These are phyloP conservation scores for Didymella pinodella DNA, from an alignment of 2,329 filamentous ascomycete genomes.

Conservation along the genomic window DNA sequence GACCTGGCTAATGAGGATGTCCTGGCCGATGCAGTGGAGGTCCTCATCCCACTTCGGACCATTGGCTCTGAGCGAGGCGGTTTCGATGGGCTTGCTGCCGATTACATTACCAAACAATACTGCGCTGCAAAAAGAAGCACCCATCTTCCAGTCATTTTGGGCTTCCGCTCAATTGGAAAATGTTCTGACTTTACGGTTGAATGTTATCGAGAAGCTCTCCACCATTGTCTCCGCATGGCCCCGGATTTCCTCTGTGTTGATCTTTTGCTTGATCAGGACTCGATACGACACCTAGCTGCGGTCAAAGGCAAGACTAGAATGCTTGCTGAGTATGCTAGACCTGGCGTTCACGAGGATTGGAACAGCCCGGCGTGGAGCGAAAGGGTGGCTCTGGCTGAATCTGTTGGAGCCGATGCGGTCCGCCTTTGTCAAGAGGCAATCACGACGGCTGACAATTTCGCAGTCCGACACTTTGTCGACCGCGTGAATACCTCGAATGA, in stretches of 20 bases:
- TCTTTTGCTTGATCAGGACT: not conserved
- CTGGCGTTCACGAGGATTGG: not conserved
- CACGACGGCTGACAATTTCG: slow-evolving; percentile 1
- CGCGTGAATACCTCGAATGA: not conserved
- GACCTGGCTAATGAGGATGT: not conserved
- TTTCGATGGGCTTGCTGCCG: not conserved
- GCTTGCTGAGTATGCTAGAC: not conserved
- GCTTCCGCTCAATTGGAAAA: not conserved
- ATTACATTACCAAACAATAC: slow-evolving; percentile 5
- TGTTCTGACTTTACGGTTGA: not conserved
- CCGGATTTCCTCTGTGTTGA: slow-evolving; percentile 8
- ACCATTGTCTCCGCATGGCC: slow-evolving; percentile 1
- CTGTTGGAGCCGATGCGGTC: slow-evolving; percentile 1
- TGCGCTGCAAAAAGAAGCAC: not conserved
- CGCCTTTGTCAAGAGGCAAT: not conserved
- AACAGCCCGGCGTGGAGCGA: not conserved
- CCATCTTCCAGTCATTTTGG: not conserved
- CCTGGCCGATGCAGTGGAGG: not conserved
- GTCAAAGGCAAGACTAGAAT: not conserved
- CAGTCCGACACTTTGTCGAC: slow-evolving; percentile 5
- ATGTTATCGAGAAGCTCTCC: not conserved
- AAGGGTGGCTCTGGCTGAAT: not conserved
- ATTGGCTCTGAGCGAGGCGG: not conserved
- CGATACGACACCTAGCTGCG: not conserved
- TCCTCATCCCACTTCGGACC: not conserved